Base-by-base conservation (phyloP, 2,329 filamentous ascomycete genomes). In the Colletotrichum spaethianum region DNA sequence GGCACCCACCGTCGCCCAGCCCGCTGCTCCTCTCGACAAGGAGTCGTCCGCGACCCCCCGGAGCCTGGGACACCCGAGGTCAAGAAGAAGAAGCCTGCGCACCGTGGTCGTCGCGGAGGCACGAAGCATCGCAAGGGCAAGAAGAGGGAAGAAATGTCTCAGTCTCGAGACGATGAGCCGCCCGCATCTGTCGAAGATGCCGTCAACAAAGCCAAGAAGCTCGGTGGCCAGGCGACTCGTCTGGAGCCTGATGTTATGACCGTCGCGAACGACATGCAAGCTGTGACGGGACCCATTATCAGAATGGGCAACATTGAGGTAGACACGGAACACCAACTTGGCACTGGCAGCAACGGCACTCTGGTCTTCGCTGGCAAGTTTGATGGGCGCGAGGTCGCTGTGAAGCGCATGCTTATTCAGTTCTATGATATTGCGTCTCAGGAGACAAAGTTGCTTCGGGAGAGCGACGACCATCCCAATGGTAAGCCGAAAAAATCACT, bases 381-480 rank as follows among this genome's bases (percentile, higher is more conserved):
- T 80, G 96, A 97, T 80, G 95, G 95, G 31, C 92, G 95, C 62
- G 93, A 95, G 55, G 96, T 99, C 33, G 96, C 96, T 1, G 94
- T 99, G 59, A 99, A 99, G 86, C 91, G 96, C 42, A 97, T 99
- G 94, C 87, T 98, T 73, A 94, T 96, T 42, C 94, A 98, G 76
- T 98, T 98, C 77, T 98, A 95, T 80, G 96, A 98, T 75, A 94
- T 99, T 76, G 96, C 96, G 0, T 95, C 94, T 14, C 95, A 98
- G 78, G 96, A 99, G 83, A 97, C 98, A 1, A 93, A 93, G 72
- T 86, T 98, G 63, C 84, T 99, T 14, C 90, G 97, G 72, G 95
- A 98, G 81, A 98, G 95, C 78, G 96, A 99, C 76, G 94, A 98
- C 77, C 96, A 99, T 78, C 92, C 93, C 16, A 98, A 99, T 80